Evolutionary conservation across 495 filamentous ascomycete species (phyloP).

Genomic region (Antarctomyces pellizariae): DNA sequence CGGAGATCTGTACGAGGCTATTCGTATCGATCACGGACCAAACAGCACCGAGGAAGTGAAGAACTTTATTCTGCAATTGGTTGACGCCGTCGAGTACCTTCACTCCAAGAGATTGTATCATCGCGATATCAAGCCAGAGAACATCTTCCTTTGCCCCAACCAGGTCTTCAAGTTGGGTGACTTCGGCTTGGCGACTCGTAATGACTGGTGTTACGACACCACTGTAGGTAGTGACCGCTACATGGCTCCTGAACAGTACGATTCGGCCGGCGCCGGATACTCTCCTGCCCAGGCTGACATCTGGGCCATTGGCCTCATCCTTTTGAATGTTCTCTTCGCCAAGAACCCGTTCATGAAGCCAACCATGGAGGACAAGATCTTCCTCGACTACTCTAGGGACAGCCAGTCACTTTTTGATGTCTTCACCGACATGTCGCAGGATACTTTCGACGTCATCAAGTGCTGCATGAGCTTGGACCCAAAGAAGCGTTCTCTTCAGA

Average conservation of each 20-base stretch:
- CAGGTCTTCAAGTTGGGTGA: slow-evolving; percentile 92
- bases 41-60: slow-evolving; percentile 89
- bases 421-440: slow-evolving; percentile 94
- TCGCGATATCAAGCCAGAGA: slow-evolving; percentile 98
- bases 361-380: slow-evolving; percentile 66
- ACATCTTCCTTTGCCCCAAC: slow-evolving; percentile 76
- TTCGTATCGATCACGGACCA: slow-evolving; percentile 66
- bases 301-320: slow-evolving; percentile 88
- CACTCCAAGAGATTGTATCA: slow-evolving; percentile 83
- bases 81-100: slow-evolving; percentile 76
- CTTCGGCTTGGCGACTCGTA: slow-evolving; percentile 75
- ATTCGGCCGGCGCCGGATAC: slow-evolving; percentile 64
- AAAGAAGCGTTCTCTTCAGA: slow-evolving; percentile 58
- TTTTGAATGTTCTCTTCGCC: slow-evolving; percentile 88
- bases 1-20: slow-evolving; percentile 93
- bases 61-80: slow-evolving; percentile 85
- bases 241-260: slow-evolving; percentile 96
- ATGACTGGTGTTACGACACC: slow-evolving; percentile 68
- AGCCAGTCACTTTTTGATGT: slow-evolving; percentile 92
- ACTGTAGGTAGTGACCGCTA: slow-evolving; percentile 94
- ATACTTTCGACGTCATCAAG: slow-evolving; percentile 80
- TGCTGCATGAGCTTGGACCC: slow-evolving; percentile 80
- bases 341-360: slow-evolving; percentile 85
- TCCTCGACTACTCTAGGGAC: slow-evolving; percentile 76
- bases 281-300: slow-evolving; percentile 84